Base-by-base conservation (phyloP, 2,329 filamentous ascomycete species). In the Cercospora janseana region DNA sequence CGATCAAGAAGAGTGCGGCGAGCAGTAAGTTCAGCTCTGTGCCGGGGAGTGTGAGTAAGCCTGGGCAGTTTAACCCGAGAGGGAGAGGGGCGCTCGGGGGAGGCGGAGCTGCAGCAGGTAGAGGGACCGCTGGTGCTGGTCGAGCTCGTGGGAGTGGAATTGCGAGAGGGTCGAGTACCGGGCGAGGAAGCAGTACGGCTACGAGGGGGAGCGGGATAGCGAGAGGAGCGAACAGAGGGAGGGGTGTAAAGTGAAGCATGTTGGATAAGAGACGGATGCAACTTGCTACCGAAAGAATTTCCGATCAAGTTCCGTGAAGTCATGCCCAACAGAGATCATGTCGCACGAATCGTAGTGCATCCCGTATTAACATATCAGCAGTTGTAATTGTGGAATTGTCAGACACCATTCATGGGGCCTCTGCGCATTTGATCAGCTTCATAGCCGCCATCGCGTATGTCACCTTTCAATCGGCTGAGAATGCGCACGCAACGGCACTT, bases 1-100 rank as follows among this genome's bases (percentile, higher is more conserved):
- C 77, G 28, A 75, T 72, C 23, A 80, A 78, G 61, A 47, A 29
- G 44, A 47, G 44, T 47, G 24, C 24, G 6, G 66, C 68, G 4
- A 69, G 64, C 51, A 75, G 50, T 45, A 60, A 59, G 23, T 60
- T 54, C 46, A 57, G 46, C 28, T 55, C 54, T 13, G 56, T 56
- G 44, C 58, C 58, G 18, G 41, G 51, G 27, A 57, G 53, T 24
- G 49, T 54, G 31, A 47, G 49, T 49, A 29, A 52, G 46, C 37
- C 48, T 16, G 20, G 46, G 28, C 31, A 34, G 48, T 43, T 63
- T 65, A 43, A 63, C 65, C 6, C 49, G 63, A 40, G 64, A 67
- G n/a, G 63, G 61, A 5, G 70, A 67, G 58, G 44, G 4, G 27
- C 26, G 18, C 26, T 15, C 12, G 41, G 9, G 24, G 34, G 32